phyloP scores from a whole-genome alignment of 805 yeast genomes.

The Huiozyma naganishii region DNA sequence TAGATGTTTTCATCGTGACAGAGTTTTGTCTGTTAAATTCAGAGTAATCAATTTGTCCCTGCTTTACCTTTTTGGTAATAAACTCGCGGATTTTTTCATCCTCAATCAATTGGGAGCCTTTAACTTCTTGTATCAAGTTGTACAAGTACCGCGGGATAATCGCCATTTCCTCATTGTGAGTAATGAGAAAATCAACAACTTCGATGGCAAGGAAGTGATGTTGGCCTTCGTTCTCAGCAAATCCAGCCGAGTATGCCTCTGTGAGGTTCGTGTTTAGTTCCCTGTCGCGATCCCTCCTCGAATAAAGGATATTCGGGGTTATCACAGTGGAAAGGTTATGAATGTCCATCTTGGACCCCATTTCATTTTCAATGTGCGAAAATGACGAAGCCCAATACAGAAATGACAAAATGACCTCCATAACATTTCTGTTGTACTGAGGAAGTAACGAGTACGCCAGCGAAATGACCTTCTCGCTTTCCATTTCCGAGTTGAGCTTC shows the following conservation, averaged over 20 bases:
- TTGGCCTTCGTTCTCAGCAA: constrained; percentile 44
- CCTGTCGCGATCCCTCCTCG: constrained; percentile 12
- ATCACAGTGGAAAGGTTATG: constrained; percentile 92
- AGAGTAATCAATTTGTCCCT: constrained; percentile 14
- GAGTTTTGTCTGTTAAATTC: constrained; percentile 19
- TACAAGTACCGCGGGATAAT: constrained; percentile 61
- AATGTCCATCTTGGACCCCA: constrained; percentile 91
- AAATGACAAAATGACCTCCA: constrained; percentile 78
- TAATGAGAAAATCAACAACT: constrained; percentile 74
- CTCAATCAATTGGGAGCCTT: constrained; percentile 2
- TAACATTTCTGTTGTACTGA: constrained; percentile 64
- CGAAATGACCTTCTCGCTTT: constrained; percentile 43
- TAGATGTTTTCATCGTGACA: constrained; percentile 17
- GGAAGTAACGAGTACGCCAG: constrained; percentile 72
- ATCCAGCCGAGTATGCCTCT: constrained; percentile 28
- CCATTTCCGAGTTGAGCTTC: constrained; percentile 36
- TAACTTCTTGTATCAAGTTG: constrained; percentile 34
- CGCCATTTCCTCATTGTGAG: constrained; percentile 67
- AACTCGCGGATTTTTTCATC: constrained; percentile 13
- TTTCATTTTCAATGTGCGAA: constrained; percentile 82
- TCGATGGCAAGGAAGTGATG: constrained; percentile 83
- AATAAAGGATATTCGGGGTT: constrained; percentile 78
- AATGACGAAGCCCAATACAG: constrained; percentile 94
- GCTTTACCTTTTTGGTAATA: constrained; percentile 8
- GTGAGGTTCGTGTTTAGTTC: constrained; percentile 13